Evolutionary conservation across 345 rosid genomes (phyloP), one percentile per base, ranked within the genome.

Genomic region (Syzygium aqueum): DNA sequence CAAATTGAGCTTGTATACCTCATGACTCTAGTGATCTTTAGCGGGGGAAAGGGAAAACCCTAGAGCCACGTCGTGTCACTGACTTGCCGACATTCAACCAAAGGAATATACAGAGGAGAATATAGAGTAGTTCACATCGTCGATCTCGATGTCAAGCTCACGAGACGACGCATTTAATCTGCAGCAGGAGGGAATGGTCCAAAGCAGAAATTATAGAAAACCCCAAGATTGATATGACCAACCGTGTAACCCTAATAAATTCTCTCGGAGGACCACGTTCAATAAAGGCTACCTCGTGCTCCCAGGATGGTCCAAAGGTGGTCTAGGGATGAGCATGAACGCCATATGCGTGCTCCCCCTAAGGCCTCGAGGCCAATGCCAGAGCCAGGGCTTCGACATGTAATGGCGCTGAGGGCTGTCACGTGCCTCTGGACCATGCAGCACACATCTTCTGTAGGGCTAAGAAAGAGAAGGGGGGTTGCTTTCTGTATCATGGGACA

Each of bases 351-450:
- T 21, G 16, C 46, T 23, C 50, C 84, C 51, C 54, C 7, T 57
- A 25, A 19, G 87, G 11, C 63, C 84, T 46, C 56, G 22, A 52
- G 51, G 87, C 2, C 19, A 33, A 22, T 56, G 59, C 51, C 51
- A 51, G 37, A 21, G 84, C 87, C 51, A 52, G 67, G 87, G 87
- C 17, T 77, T 86, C 19, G 84, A 73, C 84, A 57, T 85, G 91
- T 85, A 51, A 28, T 25, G 80, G 80, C 80, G 14, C 14, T 22
- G 43, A 73, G 80, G 80, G 19, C 49, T 3, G 49, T 92, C 92
- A 91, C 91, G 88, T 90, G 91, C 86, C 84, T 61, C 86, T 89
- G 95, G 95, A 90, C 93, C 94, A 92, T 88, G 67, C 85, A 77
- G 12, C 63, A 28, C 27, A 37, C 56, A 37, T 77, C 37, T 16